Evolutionary conservation across 768 basidiomycete species (phyloP).

Genomic region (Mrakia hoshinonis): DNA sequence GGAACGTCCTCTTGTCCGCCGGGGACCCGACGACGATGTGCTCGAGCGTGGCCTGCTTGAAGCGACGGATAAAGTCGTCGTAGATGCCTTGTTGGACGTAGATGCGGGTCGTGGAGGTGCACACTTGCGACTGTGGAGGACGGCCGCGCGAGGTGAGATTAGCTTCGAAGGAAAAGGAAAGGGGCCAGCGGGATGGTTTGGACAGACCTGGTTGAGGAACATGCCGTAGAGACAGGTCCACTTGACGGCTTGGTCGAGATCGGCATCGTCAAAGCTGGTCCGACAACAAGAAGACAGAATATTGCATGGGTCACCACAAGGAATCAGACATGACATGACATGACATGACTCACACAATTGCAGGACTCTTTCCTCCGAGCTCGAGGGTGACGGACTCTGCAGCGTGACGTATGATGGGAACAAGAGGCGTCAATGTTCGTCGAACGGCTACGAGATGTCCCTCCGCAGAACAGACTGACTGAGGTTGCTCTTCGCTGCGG

Average conservation of each 20-base stretch:
- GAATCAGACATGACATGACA: neutral
- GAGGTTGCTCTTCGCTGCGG: slow-evolving; percentile 68
- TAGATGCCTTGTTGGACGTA: slow-evolving; percentile 16
- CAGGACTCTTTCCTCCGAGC: slow-evolving; percentile 52
- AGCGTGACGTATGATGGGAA: too few relatives aligned
- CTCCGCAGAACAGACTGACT: too few relatives aligned
- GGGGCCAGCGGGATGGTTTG: too few relatives aligned
- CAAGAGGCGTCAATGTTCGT: too few relatives aligned
- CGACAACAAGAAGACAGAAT: neutral
- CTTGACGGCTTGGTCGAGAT: slow-evolving; percentile 10
- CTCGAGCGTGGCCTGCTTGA: neutral
- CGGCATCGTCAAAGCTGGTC: slow-evolving; percentile 2
- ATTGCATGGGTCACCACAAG: neutral
- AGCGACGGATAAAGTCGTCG: slow-evolving; percentile 22
- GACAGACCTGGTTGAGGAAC: neutral
- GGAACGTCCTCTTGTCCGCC: slow-evolving; percentile 52
- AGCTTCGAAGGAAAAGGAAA: neutral
- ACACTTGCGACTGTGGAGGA: slow-evolving; percentile 14
- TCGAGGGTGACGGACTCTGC: slow-evolving; percentile 71
- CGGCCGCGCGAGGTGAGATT: neutral
- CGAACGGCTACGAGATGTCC: too few relatives aligned
- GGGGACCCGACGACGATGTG: slow-evolving; percentile 1
- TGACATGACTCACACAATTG: neutral
- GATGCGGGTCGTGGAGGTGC: slow-evolving; percentile 15
- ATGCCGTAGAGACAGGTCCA: slow-evolving; percentile 12